These are phyloP conservation scores for Aspergillus sergii DNA, from an alignment of 2,329 filamentous ascomycete species.

Conservation along the genomic window DNA sequence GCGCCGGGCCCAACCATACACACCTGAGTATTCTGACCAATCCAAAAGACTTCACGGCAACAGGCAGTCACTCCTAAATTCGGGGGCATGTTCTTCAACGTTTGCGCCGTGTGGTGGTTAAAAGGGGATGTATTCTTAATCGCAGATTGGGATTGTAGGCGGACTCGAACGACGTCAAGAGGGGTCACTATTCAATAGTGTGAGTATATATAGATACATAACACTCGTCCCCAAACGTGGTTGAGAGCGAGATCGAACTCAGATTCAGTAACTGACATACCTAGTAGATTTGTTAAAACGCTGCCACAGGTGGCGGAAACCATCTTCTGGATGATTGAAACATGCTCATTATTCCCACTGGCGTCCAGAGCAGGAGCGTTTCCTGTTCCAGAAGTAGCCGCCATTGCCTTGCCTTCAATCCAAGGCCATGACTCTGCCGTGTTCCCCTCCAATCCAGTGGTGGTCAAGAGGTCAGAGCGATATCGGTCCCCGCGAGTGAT, in stretches of 20 bases:
- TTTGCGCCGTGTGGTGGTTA: constrained; percentile 52
- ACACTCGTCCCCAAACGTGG: background rate
- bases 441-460: constrained; percentile 12
- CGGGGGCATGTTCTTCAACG: constrained; percentile 71
- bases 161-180: constrained; percentile 93
- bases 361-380: constrained; percentile 21
- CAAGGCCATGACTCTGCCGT: constrained; percentile 33
- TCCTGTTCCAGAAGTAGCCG: constrained; percentile 31
- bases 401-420: constrained; percentile 39
- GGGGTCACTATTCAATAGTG: constrained; percentile 70
- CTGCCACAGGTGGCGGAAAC: constrained; percentile 89
- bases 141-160: constrained; percentile 79
- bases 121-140: constrained; percentile 57
- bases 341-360: constrained; percentile 48
- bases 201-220: background rate
- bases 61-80: constrained; percentile 92
- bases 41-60: constrained; percentile 96
- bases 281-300: constrained; percentile 82
- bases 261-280: constrained; percentile 54
- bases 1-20: constrained; percentile 67
- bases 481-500: constrained; percentile 28
- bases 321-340: constrained; percentile 90
- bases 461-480: constrained; percentile 19
- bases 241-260: background rate
- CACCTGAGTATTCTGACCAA: constrained; percentile 78